Evolutionary conservation across 768 basidiomycete genomes (phyloP), one percentile per base, ranked within the genome.

Genomic region (Pholiota molesta): DNA sequence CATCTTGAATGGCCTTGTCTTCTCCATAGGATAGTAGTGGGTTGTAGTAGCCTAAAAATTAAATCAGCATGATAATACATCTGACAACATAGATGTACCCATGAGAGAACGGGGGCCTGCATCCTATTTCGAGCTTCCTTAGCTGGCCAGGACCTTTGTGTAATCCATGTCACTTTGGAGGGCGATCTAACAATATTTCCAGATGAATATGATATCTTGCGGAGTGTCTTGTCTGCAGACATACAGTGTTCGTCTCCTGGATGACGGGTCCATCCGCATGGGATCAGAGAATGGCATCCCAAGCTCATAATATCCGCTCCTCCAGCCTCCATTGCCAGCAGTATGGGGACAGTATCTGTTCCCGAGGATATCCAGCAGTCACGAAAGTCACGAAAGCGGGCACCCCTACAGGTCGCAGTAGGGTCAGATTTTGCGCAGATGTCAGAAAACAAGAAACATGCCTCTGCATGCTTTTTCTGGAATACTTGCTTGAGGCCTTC

Each of bases 211-310:
- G 13, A 70, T 59, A 44, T 59, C 39, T 29, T 23, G 28, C 37
- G 19, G n/a, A 31, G 17, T 35, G 26, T 23, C 19, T 54, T 42
- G 53, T 13, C 40, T 49, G 45, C 37, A 51, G n/a, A 79, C 88
- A 65, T 62, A 95, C 97, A n/a, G 91, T 92, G 74, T 98, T 99
- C 13, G 92, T 84, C 63, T 90, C 90, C 72, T 99, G 97, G 63
- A 99, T 97, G 3, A 87, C 88, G 26, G 92, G 93, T 0, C 97
- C 97, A 76, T 99, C 97, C 2, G 95, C 96, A 95, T 93, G 19
- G 96, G 97, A 78, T 98, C 97, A 57, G 93, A 96, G 79, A 97
- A 98, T 0, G 96, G 95, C 29, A 98, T 84, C 17, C 97, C 97
- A 17, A 99, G 83, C 74, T 99, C 97, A 99, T 95, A 62, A 98